phyloP scores from a whole-genome alignment of 129 eudicot genomes.

The Heracleum sosnowskyi region DNA sequence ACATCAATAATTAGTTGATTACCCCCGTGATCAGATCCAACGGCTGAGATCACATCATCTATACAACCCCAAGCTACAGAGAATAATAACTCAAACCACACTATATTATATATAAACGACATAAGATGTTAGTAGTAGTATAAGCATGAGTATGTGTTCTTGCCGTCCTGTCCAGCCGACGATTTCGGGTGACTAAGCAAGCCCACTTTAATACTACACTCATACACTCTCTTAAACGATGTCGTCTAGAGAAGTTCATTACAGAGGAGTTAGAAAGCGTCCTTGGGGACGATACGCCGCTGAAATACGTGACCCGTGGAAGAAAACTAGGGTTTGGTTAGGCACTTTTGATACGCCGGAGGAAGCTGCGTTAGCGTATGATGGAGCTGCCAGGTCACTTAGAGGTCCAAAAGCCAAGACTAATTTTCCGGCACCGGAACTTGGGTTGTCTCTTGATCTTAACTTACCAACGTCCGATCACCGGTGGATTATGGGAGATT shows the following conservation, averaged over 20 bases:
- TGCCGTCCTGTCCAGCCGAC: conserved; percentile 10
- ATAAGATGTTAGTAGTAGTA: neutral
- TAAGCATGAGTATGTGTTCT: neutral
- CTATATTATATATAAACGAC: neutral
- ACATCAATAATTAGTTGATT: neutral
- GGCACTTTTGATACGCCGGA: conserved; percentile 15
- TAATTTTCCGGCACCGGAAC: conserved; percentile 2
- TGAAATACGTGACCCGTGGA: conserved; percentile 15
- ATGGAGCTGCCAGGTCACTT: conserved; percentile 10
- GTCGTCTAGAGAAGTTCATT: conserved; percentile 1
- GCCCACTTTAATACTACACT: neutral
- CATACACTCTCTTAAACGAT: neutral
- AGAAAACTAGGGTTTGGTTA: conserved; percentile 10
- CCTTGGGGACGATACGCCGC: conserved; percentile 17
- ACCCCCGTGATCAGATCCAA: neutral
- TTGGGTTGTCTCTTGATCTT: neutral
- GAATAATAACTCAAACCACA: neutral
- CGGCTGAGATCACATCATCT: neutral
- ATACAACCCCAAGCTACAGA: neutral
- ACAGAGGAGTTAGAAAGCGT: conserved; percentile 14
- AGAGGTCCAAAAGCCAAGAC: conserved; percentile 3
- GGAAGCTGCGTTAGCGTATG: conserved; percentile 11
- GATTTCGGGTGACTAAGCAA: neutral
- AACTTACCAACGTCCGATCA: neutral
- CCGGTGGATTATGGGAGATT: neutral